Conservation (phyloP, 495 filamentous ascomycete species). For the Aspergillus ellipticus region DNA sequence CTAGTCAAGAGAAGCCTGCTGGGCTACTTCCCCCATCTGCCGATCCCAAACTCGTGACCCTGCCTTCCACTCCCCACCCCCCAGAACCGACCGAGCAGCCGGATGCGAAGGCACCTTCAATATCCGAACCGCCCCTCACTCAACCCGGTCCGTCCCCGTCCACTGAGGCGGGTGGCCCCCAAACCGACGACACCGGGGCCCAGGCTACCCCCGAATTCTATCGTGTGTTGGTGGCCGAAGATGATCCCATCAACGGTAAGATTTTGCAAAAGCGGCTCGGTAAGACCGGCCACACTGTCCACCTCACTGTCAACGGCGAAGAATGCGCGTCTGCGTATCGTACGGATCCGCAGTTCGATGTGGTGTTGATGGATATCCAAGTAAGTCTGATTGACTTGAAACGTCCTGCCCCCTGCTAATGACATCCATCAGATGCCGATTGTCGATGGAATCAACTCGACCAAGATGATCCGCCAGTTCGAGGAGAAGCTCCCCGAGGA, state of each 20-base stretch:
- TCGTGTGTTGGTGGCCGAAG: conserved; percentile 79
- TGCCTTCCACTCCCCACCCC: neutral
- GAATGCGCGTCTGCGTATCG: conserved; percentile 72
- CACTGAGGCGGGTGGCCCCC: conserved; percentile 10
- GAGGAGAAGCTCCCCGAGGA: conserved; percentile 48
- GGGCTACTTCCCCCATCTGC: neutral
- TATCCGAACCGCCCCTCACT: neutral
- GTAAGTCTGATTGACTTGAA: conserved; percentile 36
- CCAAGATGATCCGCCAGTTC: conserved; percentile 73
- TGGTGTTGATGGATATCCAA: conserved; percentile 97
- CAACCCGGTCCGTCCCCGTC: neutral
- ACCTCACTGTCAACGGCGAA: conserved; percentile 77
- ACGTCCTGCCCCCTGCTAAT: conserved; percentile 2
- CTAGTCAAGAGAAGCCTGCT: neutral
- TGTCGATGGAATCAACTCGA: conserved; percentile 79
- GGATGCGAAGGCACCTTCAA: neutral
- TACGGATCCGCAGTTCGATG: conserved; percentile 63
- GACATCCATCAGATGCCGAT: conserved; percentile 74
- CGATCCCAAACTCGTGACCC: neutral
- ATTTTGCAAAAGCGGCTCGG: conserved; percentile 82
- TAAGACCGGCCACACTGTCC: conserved; percentile 71
- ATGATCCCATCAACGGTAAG: conserved; percentile 88
- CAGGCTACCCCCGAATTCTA: conserved; percentile 33
- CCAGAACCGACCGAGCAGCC: neutral
- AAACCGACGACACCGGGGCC: conserved; percentile 10